phyloP scores from a whole-genome alignment of 352 stramenopile genomes.

The Lagenidium sp. region DNA sequence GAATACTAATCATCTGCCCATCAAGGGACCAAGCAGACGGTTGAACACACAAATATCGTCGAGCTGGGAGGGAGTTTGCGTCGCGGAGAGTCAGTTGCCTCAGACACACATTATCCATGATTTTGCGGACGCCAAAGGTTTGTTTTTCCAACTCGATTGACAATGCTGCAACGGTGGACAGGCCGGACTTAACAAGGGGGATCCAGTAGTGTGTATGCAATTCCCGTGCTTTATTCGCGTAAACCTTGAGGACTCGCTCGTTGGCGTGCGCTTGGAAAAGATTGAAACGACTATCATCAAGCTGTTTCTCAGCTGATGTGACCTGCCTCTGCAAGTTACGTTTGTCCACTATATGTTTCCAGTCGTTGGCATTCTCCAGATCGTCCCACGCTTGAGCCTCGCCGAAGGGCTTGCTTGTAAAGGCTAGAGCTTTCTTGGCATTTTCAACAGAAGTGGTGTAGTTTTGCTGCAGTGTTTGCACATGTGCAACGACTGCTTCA shows the following conservation, averaged over 20 bases:
- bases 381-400: slow-evolving; percentile 68
- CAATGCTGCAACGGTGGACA: too few species aligned
- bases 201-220: too few species aligned
- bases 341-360: slow-evolving; percentile 55
- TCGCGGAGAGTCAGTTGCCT: slow-evolving; percentile 37
- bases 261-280: slow-evolving; percentile 56
- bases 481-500: too few species aligned
- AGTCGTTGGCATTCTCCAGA: slow-evolving; percentile 77
- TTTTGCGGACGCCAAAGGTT: slow-evolving; percentile 14
- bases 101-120: slow-evolving; percentile 27
- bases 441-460: too few species aligned
- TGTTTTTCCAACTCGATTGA: slow-evolving; percentile 17
- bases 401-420: slow-evolving; percentile 36
- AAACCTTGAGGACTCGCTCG: slow-evolving; percentile 34
- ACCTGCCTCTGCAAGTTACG: slow-evolving; percentile 36
- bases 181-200: too few species aligned
- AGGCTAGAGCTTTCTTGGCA: slow-evolving; percentile 40
- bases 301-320: slow-evolving; percentile 18
- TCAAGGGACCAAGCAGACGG: slow-evolving; percentile 20
- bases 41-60: slow-evolving; percentile 37
- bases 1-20: slow-evolving; percentile 27
- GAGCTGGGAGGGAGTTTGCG: slow-evolving; percentile 25
- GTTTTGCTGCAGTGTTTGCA: too few species aligned
- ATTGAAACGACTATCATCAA: slow-evolving; percentile 32
- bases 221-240: slow-evolving; percentile 19